Conservation (phyloP, 495 filamentous ascomycete genomes). For the Aspergillus kassunensis region DNA sequence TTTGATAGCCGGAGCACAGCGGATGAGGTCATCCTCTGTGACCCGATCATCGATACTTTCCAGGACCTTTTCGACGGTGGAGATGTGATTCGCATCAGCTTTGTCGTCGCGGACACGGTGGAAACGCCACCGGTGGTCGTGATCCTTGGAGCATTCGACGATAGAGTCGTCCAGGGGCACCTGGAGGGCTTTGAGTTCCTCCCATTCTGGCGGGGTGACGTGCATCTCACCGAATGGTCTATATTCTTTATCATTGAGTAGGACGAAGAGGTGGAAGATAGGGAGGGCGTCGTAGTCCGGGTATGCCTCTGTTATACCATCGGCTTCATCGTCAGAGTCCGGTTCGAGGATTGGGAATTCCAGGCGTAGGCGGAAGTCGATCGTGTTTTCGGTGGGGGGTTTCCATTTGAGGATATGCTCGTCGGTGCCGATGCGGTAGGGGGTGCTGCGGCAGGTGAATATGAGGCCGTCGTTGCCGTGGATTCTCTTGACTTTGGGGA, state of each 20-base stretch:
- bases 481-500: constrained; percentile 65
- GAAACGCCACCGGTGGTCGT: constrained; percentile 70
- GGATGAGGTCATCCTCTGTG: constrained; percentile 61
- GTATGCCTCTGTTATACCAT: constrained; percentile 50
- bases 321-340: constrained; percentile 59
- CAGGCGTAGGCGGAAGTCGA: constrained; percentile 81
- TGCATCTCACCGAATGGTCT: constrained; percentile 59
- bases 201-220: constrained; percentile 77
- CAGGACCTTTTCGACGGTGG: constrained; percentile 72
- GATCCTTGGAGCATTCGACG: constrained; percentile 82
- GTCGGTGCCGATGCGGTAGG: constrained; percentile 88
- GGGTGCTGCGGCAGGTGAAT: constrained; percentile 83
- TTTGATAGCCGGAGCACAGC: constrained; percentile 60
- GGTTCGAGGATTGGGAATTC: constrained; percentile 71
- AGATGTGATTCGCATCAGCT: constrained; percentile 80
- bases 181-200: constrained; percentile 63
- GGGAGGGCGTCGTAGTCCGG: constrained; percentile 60
- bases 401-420: constrained; percentile 97
- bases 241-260: constrained; percentile 56
- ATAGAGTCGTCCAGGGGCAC: constrained; percentile 76
- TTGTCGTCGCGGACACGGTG: constrained; percentile 90
- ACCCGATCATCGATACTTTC: constrained; percentile 77
- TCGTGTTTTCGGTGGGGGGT: constrained; percentile 82
- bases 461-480: constrained; percentile 96
- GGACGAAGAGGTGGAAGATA: constrained; percentile 55